Base-by-base conservation (phyloP, 2,329 filamentous ascomycete genomes). In the Lachnellula arida region DNA sequence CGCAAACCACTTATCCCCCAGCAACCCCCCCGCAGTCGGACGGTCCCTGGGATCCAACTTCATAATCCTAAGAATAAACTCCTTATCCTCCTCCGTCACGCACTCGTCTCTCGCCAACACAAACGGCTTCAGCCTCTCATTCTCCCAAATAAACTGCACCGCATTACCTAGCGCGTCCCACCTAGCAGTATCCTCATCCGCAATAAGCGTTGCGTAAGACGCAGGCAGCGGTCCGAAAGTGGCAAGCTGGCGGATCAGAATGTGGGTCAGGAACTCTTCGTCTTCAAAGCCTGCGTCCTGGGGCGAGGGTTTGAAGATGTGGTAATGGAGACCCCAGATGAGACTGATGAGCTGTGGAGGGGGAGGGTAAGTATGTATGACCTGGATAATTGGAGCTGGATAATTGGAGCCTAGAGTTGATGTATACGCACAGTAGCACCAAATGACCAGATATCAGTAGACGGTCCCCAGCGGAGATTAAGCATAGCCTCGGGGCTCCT, bases 391-490 rank as follows among this genome's bases (percentile, higher is more conserved):
- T n/a, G n/a, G n/a, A n/a, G n/a, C n/a, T 44, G 55, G 49, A 61
- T 9, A 57, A 59, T 56, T 15, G 32, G 55, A 44, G 52, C 42
- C 47, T 17, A 49, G 59, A 49, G 46, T 52, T 56, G 51, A 47
- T 22, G 22, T 22, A 22, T 55, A 68, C 68, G 53, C 61, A 70
- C 70, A 58, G 68, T 68, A 47, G 70, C 60, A 39, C 72, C 69
- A 58, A 73, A 72, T 44, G 72, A 74, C 70, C 71, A 75, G 55
- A 75, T 73, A 53, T 74, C 71, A 44, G 70, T 68, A 19, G 72
- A 63, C 42, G 67, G 69, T 44, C 69, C 71, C 71, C 71, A 74
- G 47, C 60, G 63, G 42, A 70, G 53, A 34, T 66, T 55, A n/a
- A 72, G 47, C 53, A 66, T 59, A 8, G 69, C 64, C 61, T 74